phyloP scores from a whole-genome alignment of 345 rosid genomes.

The Hirschfeldia incana region DNA sequence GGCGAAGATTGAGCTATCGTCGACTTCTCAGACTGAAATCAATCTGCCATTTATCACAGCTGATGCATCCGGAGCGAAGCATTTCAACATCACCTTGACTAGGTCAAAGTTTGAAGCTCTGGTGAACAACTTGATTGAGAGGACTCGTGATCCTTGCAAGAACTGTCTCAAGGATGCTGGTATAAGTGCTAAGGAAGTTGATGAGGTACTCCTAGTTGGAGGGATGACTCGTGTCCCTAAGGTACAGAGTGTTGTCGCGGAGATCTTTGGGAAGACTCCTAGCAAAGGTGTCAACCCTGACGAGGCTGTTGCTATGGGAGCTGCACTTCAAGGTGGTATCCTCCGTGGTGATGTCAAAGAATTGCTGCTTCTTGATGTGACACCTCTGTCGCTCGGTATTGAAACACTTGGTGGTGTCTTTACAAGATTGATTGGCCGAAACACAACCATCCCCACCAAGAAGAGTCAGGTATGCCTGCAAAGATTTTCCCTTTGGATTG shows the following conservation, averaged over 20 bases:
- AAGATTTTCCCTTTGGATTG: not conserved
- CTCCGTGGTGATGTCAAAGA: constrained; percentile 95
- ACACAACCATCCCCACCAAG: constrained; percentile 91
- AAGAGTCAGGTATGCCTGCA: constrained; percentile 62
- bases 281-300: constrained; percentile 92
- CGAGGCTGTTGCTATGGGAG: constrained; percentile 91
- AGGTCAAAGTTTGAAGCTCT: constrained; percentile 71
- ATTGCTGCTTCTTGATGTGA: constrained; percentile 79
- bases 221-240: constrained; percentile 99
- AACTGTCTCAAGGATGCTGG: constrained; percentile 86
- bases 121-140: constrained; percentile 72
- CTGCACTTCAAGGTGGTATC: constrained; percentile 90
- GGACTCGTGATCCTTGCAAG: constrained; percentile 70
- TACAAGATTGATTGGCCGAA: constrained; percentile 67
- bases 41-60: constrained; percentile 88
- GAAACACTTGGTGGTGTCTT: constrained; percentile 90
- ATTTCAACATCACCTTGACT: constrained; percentile 76
- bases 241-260: constrained; percentile 74
- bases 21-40: constrained; percentile 81
- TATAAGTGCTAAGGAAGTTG: constrained; percentile 62
- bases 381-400: constrained; percentile 85
- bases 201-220: constrained; percentile 87
- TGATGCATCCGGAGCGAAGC: constrained; percentile 82
- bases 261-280: constrained; percentile 78
- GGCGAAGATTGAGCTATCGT: constrained; percentile 88